Evolutionary conservation across 2,329 filamentous ascomycete species (phyloP).

Genomic region (Nemania sp.): DNA sequence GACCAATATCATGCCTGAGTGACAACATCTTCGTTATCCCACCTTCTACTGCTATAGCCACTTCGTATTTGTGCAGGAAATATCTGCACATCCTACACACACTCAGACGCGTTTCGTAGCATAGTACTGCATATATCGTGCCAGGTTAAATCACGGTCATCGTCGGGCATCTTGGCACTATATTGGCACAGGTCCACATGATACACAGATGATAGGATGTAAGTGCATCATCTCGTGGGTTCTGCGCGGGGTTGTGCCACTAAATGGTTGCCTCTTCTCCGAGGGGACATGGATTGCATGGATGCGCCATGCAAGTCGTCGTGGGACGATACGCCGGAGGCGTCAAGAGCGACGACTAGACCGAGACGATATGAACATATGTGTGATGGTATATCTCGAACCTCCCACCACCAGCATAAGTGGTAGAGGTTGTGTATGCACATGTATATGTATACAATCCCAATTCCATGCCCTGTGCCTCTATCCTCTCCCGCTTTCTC

Average conservation of each 20-base stretch:
- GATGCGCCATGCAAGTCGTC: constrained; percentile 18
- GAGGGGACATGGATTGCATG: constrained; percentile 18
- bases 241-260: constrained; percentile 24
- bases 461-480: no score
- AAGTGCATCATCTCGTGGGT: constrained; percentile 15
- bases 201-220: constrained; percentile 17
- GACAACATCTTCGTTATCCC: no score
- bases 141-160: not conserved
- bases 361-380: constrained; percentile 2
- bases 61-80: no score
- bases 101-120: not conserved
- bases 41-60: no score
- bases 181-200: constrained; percentile 23
- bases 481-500: constrained; percentile 12
- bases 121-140: constrained; percentile 2
- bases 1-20: no score
- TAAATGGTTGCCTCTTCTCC: constrained; percentile 7
- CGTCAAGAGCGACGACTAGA: constrained; percentile 5
- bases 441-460: no score
- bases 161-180: constrained; percentile 15
- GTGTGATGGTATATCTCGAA: constrained; percentile 25
- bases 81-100: not conserved
- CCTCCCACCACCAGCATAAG: constrained; percentile 23
- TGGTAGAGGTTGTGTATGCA: no score
- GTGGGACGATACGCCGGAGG: constrained; percentile 19